Base-by-base conservation (phyloP, 2,329 filamentous ascomycete genomes). In the Aureobasidium sp. region DNA sequence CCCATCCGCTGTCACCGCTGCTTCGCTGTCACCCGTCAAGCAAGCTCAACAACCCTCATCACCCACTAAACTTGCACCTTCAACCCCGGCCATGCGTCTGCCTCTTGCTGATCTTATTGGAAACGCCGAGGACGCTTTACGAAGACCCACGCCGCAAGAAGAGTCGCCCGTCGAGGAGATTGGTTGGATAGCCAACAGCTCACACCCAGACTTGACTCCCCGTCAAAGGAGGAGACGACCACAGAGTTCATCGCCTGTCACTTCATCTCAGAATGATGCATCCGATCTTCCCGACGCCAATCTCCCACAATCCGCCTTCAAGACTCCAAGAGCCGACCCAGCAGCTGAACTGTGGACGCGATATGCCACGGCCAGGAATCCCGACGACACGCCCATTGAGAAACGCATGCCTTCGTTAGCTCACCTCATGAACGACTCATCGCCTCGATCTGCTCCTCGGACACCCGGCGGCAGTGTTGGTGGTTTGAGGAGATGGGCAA, bases 21-120 rank as follows among this genome's bases (percentile, higher is more conserved):
- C 49, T 45, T 14, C 42, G 20, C 27, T 64, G 31, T 51, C 53
- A 45, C 34, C 59, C 47, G 39, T 62, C 52, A 47, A 63, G 42
- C 29, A 55, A 22, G 20, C n/a, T 17, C 17, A n/a, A 20, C 7
- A 22, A 3, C 34, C 45, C 1, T 41, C 42, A 9, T 65, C 65
- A n/a, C 67, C 67, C 12, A 67, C 68, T 14, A 65, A 65, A 39
- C 59, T 70, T 11, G 65, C 65, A 17, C 84, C 84, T 2, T 83
- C 83, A 44, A 87, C 84, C 15, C 84, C 84, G 2, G 80, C 79
- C 27, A 81, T 83, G 47, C 76, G 82, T 61, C 78, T 86, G 42
- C 82, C 84, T 27, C 73, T 87, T 14, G 82, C 82, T 36, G 84
- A 86, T 64, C 74, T 87, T 36, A 83, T 87, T 49, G 82, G 82